phyloP scores from a whole-genome alignment of 495 filamentous ascomycete species.

The Penicillium cataractarum region DNA sequence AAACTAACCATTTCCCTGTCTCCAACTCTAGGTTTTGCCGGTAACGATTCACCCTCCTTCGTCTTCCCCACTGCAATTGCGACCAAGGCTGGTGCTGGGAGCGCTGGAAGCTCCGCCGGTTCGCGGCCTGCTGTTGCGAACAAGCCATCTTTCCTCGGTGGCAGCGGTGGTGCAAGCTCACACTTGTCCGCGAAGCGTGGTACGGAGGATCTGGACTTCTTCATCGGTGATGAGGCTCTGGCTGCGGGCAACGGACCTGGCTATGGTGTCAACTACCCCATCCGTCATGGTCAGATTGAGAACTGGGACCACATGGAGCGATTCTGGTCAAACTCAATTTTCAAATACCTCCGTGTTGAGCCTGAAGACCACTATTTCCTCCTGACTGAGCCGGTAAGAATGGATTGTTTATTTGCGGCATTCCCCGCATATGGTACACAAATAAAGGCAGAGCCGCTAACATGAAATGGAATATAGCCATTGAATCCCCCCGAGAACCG shows the following conservation, averaged over 20 bases:
- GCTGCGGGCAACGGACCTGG: slow-evolving; percentile 82
- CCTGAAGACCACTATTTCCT: slow-evolving; percentile 98
- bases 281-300: slow-evolving; percentile 96
- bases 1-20: slow-evolving; percentile 33
- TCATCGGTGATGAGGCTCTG: slow-evolving; percentile 96
- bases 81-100: slow-evolving; percentile 77
- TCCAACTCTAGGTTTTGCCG: slow-evolving; percentile 80
- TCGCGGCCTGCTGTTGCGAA: slow-evolving; percentile 87
- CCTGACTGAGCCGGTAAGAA: slow-evolving; percentile 90
- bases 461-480: slow-evolving; percentile 58
- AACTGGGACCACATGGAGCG: slow-evolving; percentile 99
- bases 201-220: slow-evolving; percentile 97
- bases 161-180: slow-evolving; percentile 77
- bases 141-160: slow-evolving; percentile 94
- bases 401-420: not conserved
- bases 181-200: slow-evolving; percentile 90
- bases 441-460: slow-evolving; percentile 21
- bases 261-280: slow-evolving; percentile 95
- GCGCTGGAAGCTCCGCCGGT: slow-evolving; percentile 74
- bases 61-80: slow-evolving; percentile 99
- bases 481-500: slow-evolving; percentile 98
- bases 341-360: slow-evolving; percentile 97
- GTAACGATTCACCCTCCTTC: slow-evolving; percentile 98
- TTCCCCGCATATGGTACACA: slow-evolving; percentile 9
- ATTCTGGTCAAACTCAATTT: slow-evolving; percentile 99